These are phyloP conservation scores for Rhynchospora pubera DNA, from an alignment of 176 grass and related monocot genomes.

Conservation along the genomic window DNA sequence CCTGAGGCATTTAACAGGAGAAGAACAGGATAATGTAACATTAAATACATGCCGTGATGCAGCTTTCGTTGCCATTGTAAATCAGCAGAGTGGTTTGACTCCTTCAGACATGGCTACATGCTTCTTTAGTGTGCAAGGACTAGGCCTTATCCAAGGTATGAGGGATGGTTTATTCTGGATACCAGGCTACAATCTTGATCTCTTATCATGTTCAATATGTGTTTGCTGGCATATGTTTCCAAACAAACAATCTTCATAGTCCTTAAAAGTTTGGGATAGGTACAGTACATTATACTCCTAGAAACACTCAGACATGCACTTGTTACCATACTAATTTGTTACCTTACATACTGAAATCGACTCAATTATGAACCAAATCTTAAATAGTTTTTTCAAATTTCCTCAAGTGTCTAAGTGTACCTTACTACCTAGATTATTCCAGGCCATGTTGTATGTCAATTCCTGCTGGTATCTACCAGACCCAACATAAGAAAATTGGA, in stretches of 20 bases:
- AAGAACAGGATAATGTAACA: slow-evolving; percentile 69
- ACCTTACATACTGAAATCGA: neutral
- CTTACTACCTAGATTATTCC: neutral
- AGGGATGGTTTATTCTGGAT: slow-evolving; percentile 20
- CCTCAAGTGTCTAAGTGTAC: neutral
- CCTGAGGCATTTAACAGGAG: slow-evolving; percentile 75
- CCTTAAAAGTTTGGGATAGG: neutral
- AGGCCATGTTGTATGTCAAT: neutral
- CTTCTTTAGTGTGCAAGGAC: slow-evolving; percentile 78
- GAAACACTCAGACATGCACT: neutral
- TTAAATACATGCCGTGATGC: slow-evolving; percentile 80
- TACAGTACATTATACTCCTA: neutral
- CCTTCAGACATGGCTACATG: slow-evolving; percentile 52
- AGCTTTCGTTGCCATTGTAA: slow-evolving; percentile 79
- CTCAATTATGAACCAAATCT: neutral
- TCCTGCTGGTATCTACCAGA: neutral
- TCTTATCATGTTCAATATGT: neutral
- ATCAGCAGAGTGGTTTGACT: slow-evolving; percentile 57
- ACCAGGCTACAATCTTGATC: neutral
- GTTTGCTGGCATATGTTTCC: slow-evolving; percentile 11
- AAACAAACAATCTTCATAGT: neutral
- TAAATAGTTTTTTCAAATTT: neutral
- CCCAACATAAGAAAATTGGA: neutral
- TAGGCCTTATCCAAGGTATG: slow-evolving; percentile 73
- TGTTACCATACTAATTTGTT: neutral